A percentile compares a stretch with the other conserved stretches of the same genome.
Conservation (phyloP, 306 rosid species). For the Cercis canadensis region DNA sequence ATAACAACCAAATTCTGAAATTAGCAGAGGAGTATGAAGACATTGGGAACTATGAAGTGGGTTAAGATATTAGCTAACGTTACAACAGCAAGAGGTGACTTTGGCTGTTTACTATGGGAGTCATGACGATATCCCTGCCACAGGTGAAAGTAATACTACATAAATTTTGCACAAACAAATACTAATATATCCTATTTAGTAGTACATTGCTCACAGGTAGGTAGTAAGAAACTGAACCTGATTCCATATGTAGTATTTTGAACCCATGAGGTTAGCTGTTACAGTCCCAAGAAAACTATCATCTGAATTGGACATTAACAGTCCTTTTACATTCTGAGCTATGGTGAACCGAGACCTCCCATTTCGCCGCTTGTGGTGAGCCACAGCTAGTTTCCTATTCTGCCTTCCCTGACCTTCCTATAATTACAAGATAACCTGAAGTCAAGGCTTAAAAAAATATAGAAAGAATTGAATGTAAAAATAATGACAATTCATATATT, state of each 20-base stretch:
- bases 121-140: slow-evolving; percentile 54
- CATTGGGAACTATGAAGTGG: not conserved
- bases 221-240: slow-evolving; percentile 54
- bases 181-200: not conserved
- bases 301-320: slow-evolving; percentile 55
- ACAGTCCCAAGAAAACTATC: slow-evolving; percentile 74
- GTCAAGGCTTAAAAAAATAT: not conserved
- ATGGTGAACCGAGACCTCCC: slow-evolving; percentile 69
- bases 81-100: slow-evolving; percentile 72
- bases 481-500: not conserved
- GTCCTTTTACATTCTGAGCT: slow-evolving; percentile 72
- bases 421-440: slow-evolving; percentile 12
- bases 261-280: slow-evolving; percentile 80
- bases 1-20: slow-evolving; percentile 3
- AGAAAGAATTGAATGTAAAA: not conserved
- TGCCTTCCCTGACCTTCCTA: slow-evolving; percentile 94
- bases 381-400: slow-evolving; percentile 87
- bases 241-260: slow-evolving; percentile 83
- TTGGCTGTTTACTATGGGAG: slow-evolving; percentile 48
- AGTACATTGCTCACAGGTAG: not conserved
- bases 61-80: slow-evolving; percentile 47
- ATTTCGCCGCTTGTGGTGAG: slow-evolving; percentile 61
- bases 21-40: slow-evolving; percentile 14
- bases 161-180: not conserved
- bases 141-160: not conserved